phyloP scores from a whole-genome alignment of 106 monocot species.

The Dioscorea zingiberensis region DNA sequence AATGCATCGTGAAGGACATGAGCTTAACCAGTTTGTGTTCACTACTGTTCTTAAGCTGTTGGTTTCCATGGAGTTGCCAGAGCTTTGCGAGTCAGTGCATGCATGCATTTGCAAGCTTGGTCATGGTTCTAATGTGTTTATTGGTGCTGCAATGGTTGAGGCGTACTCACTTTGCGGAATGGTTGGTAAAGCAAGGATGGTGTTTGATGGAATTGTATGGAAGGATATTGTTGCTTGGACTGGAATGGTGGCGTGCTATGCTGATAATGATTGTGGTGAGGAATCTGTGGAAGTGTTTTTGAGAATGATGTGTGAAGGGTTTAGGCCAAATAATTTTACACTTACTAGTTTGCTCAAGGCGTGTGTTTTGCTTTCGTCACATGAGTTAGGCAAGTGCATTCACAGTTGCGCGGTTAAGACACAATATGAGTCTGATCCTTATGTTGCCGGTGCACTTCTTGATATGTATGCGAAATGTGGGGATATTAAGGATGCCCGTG shows the following conservation, averaged over 20 bases:
- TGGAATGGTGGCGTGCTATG: constrained; percentile 77
- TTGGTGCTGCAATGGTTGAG: constrained; percentile 60
- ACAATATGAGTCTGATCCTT: constrained; percentile 38
- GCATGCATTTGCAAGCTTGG: constrained; percentile 53
- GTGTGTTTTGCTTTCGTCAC: constrained; percentile 32
- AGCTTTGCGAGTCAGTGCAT: constrained; percentile 35
- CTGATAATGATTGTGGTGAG: constrained; percentile 48
- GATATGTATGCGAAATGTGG: constrained; percentile 89
- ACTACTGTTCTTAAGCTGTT: constrained; percentile 60
- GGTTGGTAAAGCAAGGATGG: constrained; percentile 42
- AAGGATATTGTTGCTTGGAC: constrained; percentile 75
- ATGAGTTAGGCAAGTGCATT: constrained; percentile 44
- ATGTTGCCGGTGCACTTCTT: constrained; percentile 58
- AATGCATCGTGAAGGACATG: constrained; percentile 57
- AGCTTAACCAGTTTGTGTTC: constrained; percentile 73
- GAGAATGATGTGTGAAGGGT: constrained; percentile 42
- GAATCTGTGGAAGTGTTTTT: constrained; percentile 31
- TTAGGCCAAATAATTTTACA: constrained; percentile 57
- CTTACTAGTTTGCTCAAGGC: constrained; percentile 68
- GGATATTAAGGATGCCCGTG: constrained; percentile 51
- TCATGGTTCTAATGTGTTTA: constrained; percentile 45
- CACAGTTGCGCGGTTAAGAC: constrained; percentile 56
- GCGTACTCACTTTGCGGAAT: constrained; percentile 53
- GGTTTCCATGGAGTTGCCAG: constrained; percentile 37
- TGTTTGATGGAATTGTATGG: constrained; percentile 43